Evolutionary conservation across 768 basidiomycete species (phyloP).

Genomic region (Arthromyces matolae): DNA sequence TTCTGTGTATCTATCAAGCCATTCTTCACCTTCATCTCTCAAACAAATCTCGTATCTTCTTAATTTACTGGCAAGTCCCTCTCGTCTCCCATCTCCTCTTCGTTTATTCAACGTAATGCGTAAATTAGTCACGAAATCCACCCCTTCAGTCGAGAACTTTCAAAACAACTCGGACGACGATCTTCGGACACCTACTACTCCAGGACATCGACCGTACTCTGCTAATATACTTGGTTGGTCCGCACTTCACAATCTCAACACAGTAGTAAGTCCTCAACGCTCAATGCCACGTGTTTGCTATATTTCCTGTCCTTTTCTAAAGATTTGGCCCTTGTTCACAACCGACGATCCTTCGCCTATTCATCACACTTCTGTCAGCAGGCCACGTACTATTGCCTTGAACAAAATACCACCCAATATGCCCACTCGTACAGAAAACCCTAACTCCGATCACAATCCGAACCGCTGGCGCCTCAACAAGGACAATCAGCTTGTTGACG

Average conservation of each 20-base stretch:
- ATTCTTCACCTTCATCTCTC: conserved; percentile 22
- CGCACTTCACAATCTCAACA: conserved; percentile 41
- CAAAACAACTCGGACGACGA: conserved; percentile 31
- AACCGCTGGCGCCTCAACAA: conserved; percentile 64
- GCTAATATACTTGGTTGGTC: conserved; percentile 48
- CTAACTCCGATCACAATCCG: conserved; percentile 37
- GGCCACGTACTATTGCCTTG: conserved; percentile 28
- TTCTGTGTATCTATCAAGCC: conserved; percentile 25
- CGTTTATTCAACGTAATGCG: conserved; percentile 53
- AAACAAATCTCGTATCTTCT: too few relatives aligned
- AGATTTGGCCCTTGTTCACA: conserved; percentile 45
- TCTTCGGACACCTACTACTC: conserved; percentile 32
- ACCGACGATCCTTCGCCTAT: conserved; percentile 35
- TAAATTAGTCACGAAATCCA: conserved; percentile 57
- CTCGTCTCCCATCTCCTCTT: conserved; percentile 15
- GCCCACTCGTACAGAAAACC: conserved; percentile 44
- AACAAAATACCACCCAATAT: conserved; percentile 42
- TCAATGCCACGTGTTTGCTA: conserved; percentile 31
- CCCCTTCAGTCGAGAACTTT: conserved; percentile 42
- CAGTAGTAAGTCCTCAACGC: conserved; percentile 38
- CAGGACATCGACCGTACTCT: conserved; percentile 29
- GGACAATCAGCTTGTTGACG: conserved; percentile 60
- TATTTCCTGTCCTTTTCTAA: conserved; percentile 28
- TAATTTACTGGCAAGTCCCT: conserved; percentile 43
- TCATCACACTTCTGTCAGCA: conserved; percentile 29